Conservation (phyloP, 2,329 filamentous ascomycete genomes). For the Neonectria magnoliae region DNA sequence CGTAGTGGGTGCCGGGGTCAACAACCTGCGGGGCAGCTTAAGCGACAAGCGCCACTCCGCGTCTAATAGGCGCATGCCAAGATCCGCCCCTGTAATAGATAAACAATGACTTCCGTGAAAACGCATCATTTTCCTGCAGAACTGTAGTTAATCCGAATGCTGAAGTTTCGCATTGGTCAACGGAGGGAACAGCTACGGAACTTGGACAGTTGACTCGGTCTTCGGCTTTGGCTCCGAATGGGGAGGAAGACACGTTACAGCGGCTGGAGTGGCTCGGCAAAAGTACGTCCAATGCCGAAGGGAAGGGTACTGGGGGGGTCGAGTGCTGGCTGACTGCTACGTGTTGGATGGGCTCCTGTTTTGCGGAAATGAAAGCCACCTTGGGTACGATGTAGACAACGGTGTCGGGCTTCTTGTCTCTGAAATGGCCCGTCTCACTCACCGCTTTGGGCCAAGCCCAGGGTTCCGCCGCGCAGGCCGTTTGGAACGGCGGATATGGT, state of each 20-base stretch:
- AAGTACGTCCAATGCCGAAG: conserved; percentile 21
- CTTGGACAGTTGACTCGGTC: neutral
- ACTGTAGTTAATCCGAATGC: conserved; percentile 10
- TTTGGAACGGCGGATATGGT: conserved; percentile 21
- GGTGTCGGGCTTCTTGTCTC: conserved; percentile 26
- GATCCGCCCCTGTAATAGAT: conserved; percentile 3
- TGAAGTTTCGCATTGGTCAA: conserved; percentile 8
- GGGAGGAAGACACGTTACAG: conserved; percentile 19
- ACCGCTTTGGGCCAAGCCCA: conserved; percentile 32
- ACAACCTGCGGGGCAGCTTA: conserved; percentile 33
- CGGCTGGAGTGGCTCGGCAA: conserved; percentile 31
- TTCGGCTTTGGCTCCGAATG: conserved; percentile 5
- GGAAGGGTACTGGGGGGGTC: conserved; percentile 17
- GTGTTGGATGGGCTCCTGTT: conserved; percentile 30
- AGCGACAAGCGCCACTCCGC: conserved; percentile 33
- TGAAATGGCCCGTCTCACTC: conserved; percentile 27
- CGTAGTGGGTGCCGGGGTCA: conserved; percentile 24
- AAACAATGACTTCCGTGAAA: neutral
- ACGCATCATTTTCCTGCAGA: conserved; percentile 9
- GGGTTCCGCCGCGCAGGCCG: conserved; percentile 6
- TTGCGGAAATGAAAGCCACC: conserved; percentile 27
- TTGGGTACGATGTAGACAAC: conserved; percentile 8
- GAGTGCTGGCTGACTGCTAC: conserved; percentile 9
- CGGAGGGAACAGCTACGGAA: conserved; percentile 5
- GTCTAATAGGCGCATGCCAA: conserved; percentile 39